Evolutionary conservation across 2,329 filamentous ascomycete species (phyloP), one percentile per base, ranked within the genome.

Genomic region (Diaporthe sp.): DNA sequence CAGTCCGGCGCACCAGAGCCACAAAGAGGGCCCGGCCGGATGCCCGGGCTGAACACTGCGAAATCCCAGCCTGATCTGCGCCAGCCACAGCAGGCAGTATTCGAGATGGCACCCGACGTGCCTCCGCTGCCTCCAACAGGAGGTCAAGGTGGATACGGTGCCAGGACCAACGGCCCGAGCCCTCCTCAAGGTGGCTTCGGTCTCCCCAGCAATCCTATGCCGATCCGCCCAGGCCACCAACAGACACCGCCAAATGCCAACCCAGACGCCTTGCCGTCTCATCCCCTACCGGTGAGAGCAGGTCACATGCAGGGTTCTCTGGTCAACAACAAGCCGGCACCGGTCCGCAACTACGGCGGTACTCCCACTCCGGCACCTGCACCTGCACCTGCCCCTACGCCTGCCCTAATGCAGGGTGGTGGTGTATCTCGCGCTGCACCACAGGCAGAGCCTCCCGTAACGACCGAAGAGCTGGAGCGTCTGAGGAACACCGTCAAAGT

Each of bases 381-480:
- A n/a, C 70, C 70, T 19, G 19, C 83, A 15, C 73, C 78, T 65
- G 71, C 83, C 15, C 73, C 78, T 65, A 71, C 81, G 25, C 79
- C 77, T 76, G 37, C 35, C n/a, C 47, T 61, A 32, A 50, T 68
- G 42, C 68, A 73, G 53, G 53, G 50, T 17, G 30, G 59, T 10
- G 55, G 68, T 5, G 44, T 47, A 9, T 37, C 66, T 68, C 35
- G 65, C 22, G 79, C 74, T 72, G 81, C 77, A 76, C 73, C 79
- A n/a, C 80, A 83, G 50, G 77, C 80, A 4, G 82, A 84, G 50
- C 77, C 85, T 2, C 93, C 92, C 0, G 92, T 98, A 5, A 98
- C 96, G 0, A 85, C 89, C 3, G 91, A 94, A 56, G 94, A 97
- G 81, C 86, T 99, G 10, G 94, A 97, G 78, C 88, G 88, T 30